Evolutionary conservation across 2,329 filamentous ascomycete species (phyloP).

Genomic region (Phyllosticta capitalensis): DNA sequence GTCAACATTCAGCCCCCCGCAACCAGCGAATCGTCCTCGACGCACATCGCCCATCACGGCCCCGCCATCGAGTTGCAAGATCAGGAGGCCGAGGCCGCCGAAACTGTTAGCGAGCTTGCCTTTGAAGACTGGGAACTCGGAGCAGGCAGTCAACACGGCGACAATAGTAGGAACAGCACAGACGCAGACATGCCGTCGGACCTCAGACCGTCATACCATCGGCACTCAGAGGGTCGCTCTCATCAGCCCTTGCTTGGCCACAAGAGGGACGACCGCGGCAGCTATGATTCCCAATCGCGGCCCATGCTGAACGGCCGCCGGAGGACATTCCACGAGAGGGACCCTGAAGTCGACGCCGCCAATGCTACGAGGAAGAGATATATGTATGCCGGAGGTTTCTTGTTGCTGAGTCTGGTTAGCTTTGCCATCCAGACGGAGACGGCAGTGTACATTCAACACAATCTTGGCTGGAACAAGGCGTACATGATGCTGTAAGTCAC

Average conservation of each 20-base stretch:
- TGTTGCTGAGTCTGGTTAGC: slow-evolving; percentile 70
- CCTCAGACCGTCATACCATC: slow-evolving; percentile 33
- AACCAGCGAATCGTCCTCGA: slow-evolving; percentile 1
- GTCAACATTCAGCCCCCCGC: slow-evolving; percentile 14
- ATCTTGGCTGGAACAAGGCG: slow-evolving; percentile 92
- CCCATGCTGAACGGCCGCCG: slow-evolving; percentile 45
- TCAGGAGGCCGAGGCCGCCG: not conserved
- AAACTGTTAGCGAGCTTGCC: slow-evolving; percentile 25
- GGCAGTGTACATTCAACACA: slow-evolving; percentile 86
- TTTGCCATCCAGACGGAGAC: slow-evolving; percentile 96
- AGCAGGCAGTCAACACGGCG: not conserved
- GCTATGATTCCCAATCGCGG: slow-evolving; percentile 29
- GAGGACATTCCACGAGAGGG: slow-evolving; percentile 67
- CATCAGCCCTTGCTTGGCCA: slow-evolving; percentile 46
- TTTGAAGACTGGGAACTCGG: slow-evolving; percentile 34
- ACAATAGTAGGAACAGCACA: slow-evolving; percentile 12
- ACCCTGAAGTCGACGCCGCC: slow-evolving; percentile 56
- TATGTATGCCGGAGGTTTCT: slow-evolving; percentile 74
- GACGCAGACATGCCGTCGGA: slow-evolving; percentile 40
- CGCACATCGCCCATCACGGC: not conserved
- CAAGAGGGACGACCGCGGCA: slow-evolving; percentile 26
- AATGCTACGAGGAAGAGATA: slow-evolving; percentile 71
- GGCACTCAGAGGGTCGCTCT: slow-evolving; percentile 30
- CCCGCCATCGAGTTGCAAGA: slow-evolving; percentile 10
- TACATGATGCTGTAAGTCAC: slow-evolving; percentile 85